Evolutionary conservation across 2,329 filamentous ascomycete genomes (phyloP), one percentile per base, ranked within the genome.

Genomic region (Pseudogymnoascus sp.): DNA sequence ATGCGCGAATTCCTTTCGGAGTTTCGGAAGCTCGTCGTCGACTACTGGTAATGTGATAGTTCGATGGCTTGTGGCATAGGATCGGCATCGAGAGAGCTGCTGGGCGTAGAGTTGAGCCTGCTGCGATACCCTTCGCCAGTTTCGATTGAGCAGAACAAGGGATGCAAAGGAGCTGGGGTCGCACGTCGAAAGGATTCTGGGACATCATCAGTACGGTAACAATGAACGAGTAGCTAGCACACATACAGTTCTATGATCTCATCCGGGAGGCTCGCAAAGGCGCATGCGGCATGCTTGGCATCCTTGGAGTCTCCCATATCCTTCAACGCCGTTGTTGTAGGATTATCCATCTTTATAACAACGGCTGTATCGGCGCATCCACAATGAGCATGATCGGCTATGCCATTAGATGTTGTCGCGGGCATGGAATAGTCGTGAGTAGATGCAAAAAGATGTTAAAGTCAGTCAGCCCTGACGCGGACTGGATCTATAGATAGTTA

Each of bases 171-270:
- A 82, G 73, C 84, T 82, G 56, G 87, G 80, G 21, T 64, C 61
- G 59, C 62, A 65, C 44, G 66, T 72, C 65, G 63, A 50, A 60
- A 65, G 62, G 37, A 67, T 60, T 59, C 46, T 59, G 59, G 33
- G 19, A 11, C 9, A 40, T 60, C 31, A 26, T 38, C 17, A 60
- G 62, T 63, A 68, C 63, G 64, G 60, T 63, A 56, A 64, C 60
- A 60, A 59, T 23, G 61, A 29, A 63, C 62, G 15, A 60, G 59
- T 11, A 42, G n/a, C 56, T 38, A 53, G 6, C 26, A 29, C 26
- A 75, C 83, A 74, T 76, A 89, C 87, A 88, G 84, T 71, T 88
- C 77, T 68, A 89, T 88, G 64, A 89, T 89, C 73, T 89, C 86
- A 73, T 87, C 83, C 5, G 87, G 87, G 10, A 89, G 77, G 53